phyloP scores from a whole-genome alignment of 2,329 filamentous ascomycete species.

The Sphaerulina vaccinii region DNA sequence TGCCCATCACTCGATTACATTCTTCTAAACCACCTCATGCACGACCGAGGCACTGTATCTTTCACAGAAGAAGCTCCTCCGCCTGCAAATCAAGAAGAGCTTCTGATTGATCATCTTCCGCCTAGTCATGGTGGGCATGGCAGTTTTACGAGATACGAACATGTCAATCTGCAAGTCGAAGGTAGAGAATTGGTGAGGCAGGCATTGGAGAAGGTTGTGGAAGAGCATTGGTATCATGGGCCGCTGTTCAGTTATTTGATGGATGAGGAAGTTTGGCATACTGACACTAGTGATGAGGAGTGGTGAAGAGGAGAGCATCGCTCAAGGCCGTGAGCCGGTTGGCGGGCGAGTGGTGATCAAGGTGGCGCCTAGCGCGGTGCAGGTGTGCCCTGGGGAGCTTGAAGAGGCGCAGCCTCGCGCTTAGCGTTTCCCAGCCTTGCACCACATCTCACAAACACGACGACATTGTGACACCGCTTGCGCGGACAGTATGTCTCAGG shows the following conservation, averaged over 20 bases:
- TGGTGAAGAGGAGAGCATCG: too few relatives aligned
- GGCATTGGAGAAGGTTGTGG: conserved; percentile 22
- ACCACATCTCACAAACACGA: too few relatives aligned
- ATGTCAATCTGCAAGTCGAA: conserved; percentile 27
- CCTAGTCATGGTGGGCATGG: conserved; percentile 16
- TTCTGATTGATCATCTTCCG: conserved; percentile 20
- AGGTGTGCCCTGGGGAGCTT: too few relatives aligned
- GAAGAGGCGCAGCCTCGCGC: too few relatives aligned
- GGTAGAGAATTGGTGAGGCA: conserved; percentile 21
- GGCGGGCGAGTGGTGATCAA: too few relatives aligned
- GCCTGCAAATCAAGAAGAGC: conserved; percentile 15
- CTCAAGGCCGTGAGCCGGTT: too few relatives aligned
- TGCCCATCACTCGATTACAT: conserved; percentile 29
- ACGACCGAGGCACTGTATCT: conserved; percentile 27
- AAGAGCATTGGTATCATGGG: conserved; percentile 33
- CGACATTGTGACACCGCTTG: too few relatives aligned
- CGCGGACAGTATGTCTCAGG: too few relatives aligned
- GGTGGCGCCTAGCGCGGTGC: too few relatives aligned
- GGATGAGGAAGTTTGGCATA: conserved; percentile 36
- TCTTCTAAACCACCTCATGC: conserved; percentile 32
- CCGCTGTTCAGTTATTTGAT: conserved; percentile 31
- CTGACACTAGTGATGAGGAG: conserved; percentile 37
- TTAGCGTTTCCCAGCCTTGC: too few relatives aligned
- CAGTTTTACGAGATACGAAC: conserved; percentile 26
- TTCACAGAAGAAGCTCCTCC: conserved; percentile 25